Conservation (phyloP, 2,329 filamentous ascomycete genomes). For the Colletotrichum orbiculare region DNA sequence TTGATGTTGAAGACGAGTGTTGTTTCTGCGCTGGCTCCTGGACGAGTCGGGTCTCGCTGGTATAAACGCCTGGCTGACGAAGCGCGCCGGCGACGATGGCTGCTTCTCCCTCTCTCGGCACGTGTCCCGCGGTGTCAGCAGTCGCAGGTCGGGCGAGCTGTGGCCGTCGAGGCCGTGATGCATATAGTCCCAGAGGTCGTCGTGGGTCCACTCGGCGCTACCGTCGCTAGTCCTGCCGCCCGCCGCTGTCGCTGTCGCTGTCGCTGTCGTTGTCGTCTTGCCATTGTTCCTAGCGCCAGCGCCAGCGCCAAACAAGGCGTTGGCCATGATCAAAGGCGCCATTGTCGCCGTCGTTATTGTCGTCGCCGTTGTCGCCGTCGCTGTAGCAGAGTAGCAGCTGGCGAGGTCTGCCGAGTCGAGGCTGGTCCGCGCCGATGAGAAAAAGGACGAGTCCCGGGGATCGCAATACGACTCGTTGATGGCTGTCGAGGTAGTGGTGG, state of each 20-base stretch:
- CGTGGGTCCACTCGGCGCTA: slow-evolving; percentile 28
- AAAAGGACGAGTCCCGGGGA: slow-evolving; percentile 13
- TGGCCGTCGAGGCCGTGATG: slow-evolving; percentile 34
- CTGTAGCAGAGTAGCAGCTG: background rate
- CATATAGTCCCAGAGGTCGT: slow-evolving; percentile 32
- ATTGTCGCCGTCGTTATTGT: slow-evolving; percentile 27
- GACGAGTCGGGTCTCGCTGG: slow-evolving; percentile 25
- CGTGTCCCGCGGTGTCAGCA: background rate
- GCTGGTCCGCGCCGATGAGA: slow-evolving; percentile 24
- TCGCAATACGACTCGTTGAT: background rate
- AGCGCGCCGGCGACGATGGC: too few species aligned
- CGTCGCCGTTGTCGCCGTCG: slow-evolving; percentile 12
- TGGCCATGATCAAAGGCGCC: slow-evolving; percentile 26
- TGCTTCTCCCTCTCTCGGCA: background rate
- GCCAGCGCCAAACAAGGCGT: slow-evolving; percentile 3
- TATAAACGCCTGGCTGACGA: too few species aligned
- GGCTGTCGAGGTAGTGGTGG: background rate
- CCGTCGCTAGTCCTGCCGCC: slow-evolving; percentile 23
- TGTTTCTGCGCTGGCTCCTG: slow-evolving; percentile 9
- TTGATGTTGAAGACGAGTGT: background rate
- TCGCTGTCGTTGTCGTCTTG: slow-evolving; percentile 14
- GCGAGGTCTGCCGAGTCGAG: slow-evolving; percentile 14
- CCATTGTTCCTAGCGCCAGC: slow-evolving; percentile 17
- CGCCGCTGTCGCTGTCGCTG: background rate
- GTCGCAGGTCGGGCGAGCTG: slow-evolving; percentile 28